A percentile compares a stretch with the other conserved stretches of the same genome.
Evolutionary conservation across 768 basidiomycete genomes (phyloP).

Genomic region (Crassisporium funariophilum): DNA sequence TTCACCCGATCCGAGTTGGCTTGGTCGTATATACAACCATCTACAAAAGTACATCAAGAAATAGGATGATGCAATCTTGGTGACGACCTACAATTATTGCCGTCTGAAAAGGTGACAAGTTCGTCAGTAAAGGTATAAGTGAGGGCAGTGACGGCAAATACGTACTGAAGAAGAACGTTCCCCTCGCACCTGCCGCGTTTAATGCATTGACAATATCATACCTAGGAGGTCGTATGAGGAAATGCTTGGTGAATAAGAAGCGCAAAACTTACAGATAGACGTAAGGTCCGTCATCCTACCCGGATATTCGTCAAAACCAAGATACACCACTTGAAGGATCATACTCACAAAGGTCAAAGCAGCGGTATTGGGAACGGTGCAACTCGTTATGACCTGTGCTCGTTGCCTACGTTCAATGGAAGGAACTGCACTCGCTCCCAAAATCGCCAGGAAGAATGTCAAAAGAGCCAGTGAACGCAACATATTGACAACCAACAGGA

Average conservation of each 20-base stretch:
- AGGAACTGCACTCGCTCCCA: background rate
- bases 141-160: background rate
- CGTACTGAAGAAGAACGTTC: conserved; percentile 45
- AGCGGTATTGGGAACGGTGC: conserved; percentile 31
- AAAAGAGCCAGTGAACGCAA: background rate
- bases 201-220: conserved; percentile 34
- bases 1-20: conserved; percentile 30
- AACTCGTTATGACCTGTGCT: conserved; percentile 32
- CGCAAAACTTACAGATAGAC: conserved; percentile 23
- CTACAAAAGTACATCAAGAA: conserved; percentile 15
- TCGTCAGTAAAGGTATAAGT: background rate
- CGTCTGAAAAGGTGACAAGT: conserved; percentile 26
- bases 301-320: too few species aligned
- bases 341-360: conserved; percentile 25
- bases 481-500: too few species aligned
- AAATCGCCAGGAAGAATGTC: background rate
- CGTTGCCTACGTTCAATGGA: conserved; percentile 20
- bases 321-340: too few species aligned
- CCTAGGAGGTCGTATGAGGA: conserved; percentile 7
- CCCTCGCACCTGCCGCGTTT: conserved; percentile 37
- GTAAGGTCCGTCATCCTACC: conserved; percentile 40
- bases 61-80: background rate
- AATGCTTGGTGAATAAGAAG: background rate
- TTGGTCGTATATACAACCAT: conserved; percentile 39
- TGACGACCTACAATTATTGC: conserved; percentile 36